A percentile compares a stretch with the other conserved stretches of the same genome.
phyloP scores from a whole-genome alignment of 257 asterid species.

The Capsicum chinense region DNA sequence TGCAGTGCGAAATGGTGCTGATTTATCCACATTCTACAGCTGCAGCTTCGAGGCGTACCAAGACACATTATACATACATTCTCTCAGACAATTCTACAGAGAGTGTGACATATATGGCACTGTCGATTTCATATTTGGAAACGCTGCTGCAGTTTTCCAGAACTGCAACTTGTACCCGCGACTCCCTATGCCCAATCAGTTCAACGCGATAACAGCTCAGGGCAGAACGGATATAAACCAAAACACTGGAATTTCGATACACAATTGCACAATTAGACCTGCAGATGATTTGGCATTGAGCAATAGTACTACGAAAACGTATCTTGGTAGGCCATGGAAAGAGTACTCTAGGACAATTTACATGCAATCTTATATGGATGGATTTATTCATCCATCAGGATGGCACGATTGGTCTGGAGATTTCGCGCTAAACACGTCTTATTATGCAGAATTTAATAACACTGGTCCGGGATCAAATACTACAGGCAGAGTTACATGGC shows the following conservation, averaged over 20 bases:
- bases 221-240: slow-evolving; percentile 76
- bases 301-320: slow-evolving; percentile 40
- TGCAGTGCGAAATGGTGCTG: slow-evolving; percentile 73
- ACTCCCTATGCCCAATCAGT: slow-evolving; percentile 53
- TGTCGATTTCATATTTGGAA: slow-evolving; percentile 83
- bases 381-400: slow-evolving; percentile 50
- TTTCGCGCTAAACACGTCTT: slow-evolving; percentile 67
- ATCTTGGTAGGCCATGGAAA: slow-evolving; percentile 87
- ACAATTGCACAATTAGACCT: slow-evolving; percentile 57
- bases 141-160: slow-evolving; percentile 70
- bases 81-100: slow-evolving; percentile 76
- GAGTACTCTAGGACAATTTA: slow-evolving; percentile 64
- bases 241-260: slow-evolving; percentile 78
- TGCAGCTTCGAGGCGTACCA: slow-evolving; percentile 90
- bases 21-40: slow-evolving; percentile 69
- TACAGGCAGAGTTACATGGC: slow-evolving; percentile 66
- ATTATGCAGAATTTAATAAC: slow-evolving; percentile 67
- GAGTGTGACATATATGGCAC: slow-evolving; percentile 80
- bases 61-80: slow-evolving; percentile 69
- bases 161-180: slow-evolving; percentile 68
- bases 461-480: slow-evolving; percentile 66
- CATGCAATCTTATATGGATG: slow-evolving; percentile 55
- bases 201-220: slow-evolving; percentile 77
- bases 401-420: slow-evolving; percentile 75
- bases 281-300: slow-evolving; percentile 53